Evolutionary conservation across 306 rosid genomes (phyloP), one percentile per base, ranked within the genome.

Genomic region (Prinsepia uniflora): DNA sequence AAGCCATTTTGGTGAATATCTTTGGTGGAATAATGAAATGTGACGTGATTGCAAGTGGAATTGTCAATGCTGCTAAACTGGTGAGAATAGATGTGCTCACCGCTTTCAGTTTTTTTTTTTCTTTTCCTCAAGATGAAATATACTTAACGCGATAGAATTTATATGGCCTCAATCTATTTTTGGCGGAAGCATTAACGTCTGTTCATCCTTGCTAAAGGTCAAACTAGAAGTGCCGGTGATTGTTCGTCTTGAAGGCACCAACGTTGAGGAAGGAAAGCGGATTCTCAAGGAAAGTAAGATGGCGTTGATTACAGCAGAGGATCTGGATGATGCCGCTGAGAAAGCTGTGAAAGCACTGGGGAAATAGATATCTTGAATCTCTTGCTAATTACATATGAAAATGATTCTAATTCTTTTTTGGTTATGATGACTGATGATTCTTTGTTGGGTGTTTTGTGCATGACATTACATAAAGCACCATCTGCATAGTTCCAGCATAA

Each of bases 1-100:
- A 94, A 83, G 99, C 97, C 19, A 94, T 94, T 83, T 84, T 94
- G 87, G 99, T 94, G 68, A 94, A 94, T 75, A 94, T 94, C 63
- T 94, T 94, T 81, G 99, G 97, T 76, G 99, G 99, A 62, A 94
- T 94, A 76, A 94, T 94, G 99, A 94, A 94, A 84, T 94, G 99
- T 83, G 97, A 94, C 78, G 78, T 94, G 46, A 94, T 94, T 73
- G 99, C 99, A 19, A 86, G 97, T 79, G 99, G 99, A 78, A 94
- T 94, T 68, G 99, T 94, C 73, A 94, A 91, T 77, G 99, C 99
- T 73, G 99, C 99, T 72, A 94, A 89, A 75, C 90, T 60, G 85
- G 99, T 94, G 76, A 82, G 83, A 68, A n/a, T 46, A 22, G 36
- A 30, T 30, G 43, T 30, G 67, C 43, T 34, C 46, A 8, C 6